Evolutionary conservation across 768 basidiomycete species (phyloP).

Genomic region (Rhodosporidiobolus odoratus): DNA sequence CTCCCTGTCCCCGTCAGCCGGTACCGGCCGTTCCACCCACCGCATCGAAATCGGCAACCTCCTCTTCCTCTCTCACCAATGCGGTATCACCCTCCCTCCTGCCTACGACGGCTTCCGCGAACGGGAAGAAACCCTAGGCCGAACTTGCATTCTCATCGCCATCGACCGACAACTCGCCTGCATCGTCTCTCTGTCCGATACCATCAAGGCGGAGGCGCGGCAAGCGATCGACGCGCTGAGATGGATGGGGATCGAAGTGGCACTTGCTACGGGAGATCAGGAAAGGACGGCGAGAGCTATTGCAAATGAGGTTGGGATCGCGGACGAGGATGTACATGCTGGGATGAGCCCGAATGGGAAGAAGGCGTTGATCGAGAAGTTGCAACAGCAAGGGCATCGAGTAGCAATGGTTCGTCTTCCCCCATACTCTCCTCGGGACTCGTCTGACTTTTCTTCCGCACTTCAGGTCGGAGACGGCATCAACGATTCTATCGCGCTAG

Average conservation of each 20-base stretch:
- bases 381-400: constrained; percentile 59
- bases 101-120: constrained; percentile 62
- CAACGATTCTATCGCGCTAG: constrained; percentile 96
- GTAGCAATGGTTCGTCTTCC: constrained; percentile 75
- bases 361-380: constrained; percentile 73
- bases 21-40: constrained; percentile 46
- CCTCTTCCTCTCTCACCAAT: constrained; percentile 56
- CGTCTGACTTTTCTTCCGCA: neutral
- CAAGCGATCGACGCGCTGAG: constrained; percentile 75
- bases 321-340: constrained; percentile 75
- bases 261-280: constrained; percentile 91
- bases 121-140: constrained; percentile 65
- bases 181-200: constrained; percentile 78
- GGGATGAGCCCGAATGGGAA: constrained; percentile 95
- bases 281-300: constrained; percentile 78
- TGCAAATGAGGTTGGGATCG: constrained; percentile 83
- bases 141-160: constrained; percentile 83
- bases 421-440: neutral
- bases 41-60: constrained; percentile 67
- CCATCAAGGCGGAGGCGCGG: constrained; percentile 74
- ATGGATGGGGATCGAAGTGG: constrained; percentile 84
- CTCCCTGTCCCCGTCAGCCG: constrained; percentile 21
- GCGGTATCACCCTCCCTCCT: constrained; percentile 53
- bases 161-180: constrained; percentile 63
- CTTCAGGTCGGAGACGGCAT: constrained; percentile 95